phyloP scores from a whole-genome alignment of 2,329 filamentous ascomycete species.

The Exserohilum turcica region DNA sequence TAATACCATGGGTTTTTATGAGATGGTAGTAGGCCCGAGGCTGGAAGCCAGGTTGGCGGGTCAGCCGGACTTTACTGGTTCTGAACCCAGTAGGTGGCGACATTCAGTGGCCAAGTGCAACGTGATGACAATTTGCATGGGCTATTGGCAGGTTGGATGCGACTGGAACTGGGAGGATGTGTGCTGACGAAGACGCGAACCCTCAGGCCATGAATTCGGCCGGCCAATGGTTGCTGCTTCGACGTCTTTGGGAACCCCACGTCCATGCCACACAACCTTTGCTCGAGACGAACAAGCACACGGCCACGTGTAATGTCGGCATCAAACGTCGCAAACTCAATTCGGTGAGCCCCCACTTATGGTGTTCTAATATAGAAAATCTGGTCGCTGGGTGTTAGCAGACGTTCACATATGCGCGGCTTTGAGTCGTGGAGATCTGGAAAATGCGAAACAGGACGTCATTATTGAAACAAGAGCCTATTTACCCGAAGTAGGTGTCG shows the following conservation, averaged over 20 bases:
- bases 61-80: not conserved
- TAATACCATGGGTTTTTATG: not conserved
- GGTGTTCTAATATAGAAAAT: not conserved
- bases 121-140: conserved; percentile 1
- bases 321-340: not conserved
- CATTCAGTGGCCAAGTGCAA: not conserved
- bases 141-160: not conserved
- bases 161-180: not conserved
- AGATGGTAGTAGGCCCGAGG: conserved; percentile 1
- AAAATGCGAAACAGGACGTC: not conserved
- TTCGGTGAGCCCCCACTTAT: not conserved
- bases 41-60: conserved; percentile 9
- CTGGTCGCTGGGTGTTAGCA: not conserved
- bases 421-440: not conserved
- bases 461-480: not conserved
- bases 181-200: not conserved
- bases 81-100: conserved; percentile 6
- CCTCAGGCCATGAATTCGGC: not conserved
- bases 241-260: not conserved
- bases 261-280: not conserved
- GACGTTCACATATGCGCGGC: not conserved
- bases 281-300: not conserved
- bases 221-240: not conserved
- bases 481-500: no score
- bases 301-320: not conserved